phyloP scores from a whole-genome alignment of 2,329 filamentous ascomycete genomes.

The Calonectria pauciramosa region DNA sequence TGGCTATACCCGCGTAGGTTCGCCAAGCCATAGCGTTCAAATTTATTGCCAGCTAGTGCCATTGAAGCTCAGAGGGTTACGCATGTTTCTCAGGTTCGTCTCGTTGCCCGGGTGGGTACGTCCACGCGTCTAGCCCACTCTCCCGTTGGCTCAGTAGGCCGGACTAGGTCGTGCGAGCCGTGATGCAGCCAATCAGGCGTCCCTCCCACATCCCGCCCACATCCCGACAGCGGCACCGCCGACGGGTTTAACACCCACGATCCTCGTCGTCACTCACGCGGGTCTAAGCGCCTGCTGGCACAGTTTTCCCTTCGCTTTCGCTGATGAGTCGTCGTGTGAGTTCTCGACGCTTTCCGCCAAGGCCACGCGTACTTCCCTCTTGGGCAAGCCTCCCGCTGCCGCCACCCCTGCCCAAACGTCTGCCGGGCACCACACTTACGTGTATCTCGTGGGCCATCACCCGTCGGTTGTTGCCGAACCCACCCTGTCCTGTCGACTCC shows the following conservation, averaged over 20 bases:
- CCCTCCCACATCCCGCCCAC: slow-evolving; percentile 12
- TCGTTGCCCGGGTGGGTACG: background rate
- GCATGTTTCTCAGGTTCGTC: background rate
- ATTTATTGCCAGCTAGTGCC: background rate
- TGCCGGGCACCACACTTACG: background rate
- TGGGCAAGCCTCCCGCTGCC: background rate
- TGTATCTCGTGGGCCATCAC: background rate
- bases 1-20: background rate
- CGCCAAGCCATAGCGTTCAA: background rate
- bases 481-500: background rate
- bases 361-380: slow-evolving; percentile 7
- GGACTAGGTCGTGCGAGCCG: background rate
- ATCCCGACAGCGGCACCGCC: background rate
- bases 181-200: background rate
- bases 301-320: background rate
- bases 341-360: background rate
- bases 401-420: background rate
- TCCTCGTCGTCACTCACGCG: background rate
- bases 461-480: slow-evolving; percentile 10
- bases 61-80: background rate
- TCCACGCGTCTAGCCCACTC: slow-evolving; percentile 6
- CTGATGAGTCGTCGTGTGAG: background rate
- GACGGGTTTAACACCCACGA: background rate
- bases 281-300: background rate
- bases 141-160: background rate